A percentile compares a stretch with the other conserved stretches of the same genome.
These are phyloP conservation scores for Metschnikowia borealis DNA, from an alignment of 805 yeast species.

Conservation along the genomic window DNA sequence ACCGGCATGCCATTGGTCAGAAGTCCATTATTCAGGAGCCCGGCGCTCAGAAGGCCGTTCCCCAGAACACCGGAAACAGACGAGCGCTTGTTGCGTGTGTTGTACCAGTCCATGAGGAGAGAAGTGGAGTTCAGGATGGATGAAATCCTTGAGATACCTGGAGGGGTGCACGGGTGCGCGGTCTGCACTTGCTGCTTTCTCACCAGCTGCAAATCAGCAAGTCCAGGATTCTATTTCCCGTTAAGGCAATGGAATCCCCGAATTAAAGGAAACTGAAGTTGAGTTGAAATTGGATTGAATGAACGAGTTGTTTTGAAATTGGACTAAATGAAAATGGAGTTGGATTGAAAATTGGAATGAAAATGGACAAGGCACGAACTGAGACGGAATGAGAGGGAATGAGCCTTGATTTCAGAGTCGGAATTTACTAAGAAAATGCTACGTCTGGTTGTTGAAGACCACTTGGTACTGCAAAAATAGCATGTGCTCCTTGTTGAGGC, in stretches of 20 bases:
- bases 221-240: neutral
- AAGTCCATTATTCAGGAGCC: neutral
- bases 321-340: no score
- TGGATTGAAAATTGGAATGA: no score
- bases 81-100: constrained; percentile 14
- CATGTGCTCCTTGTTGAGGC: neutral
- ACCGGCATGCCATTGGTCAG: neutral
- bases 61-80: constrained; percentile 11
- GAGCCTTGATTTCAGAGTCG: no score
- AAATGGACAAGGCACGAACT: no score
- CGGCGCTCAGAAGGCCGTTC: constrained; percentile 1
- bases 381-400: no score
- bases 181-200: neutral
- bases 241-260: no score
- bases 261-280: no score
- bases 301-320: no score
- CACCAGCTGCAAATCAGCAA: neutral
- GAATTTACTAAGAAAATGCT: no score
- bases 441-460: no score
- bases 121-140: neutral
- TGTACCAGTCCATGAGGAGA: constrained; percentile 17
- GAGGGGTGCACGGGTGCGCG: constrained; percentile 2
- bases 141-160: neutral
- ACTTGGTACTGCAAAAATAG: no score
- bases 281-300: no score